Conservation (phyloP, 495 filamentous ascomycete genomes). For the Neurospora pannonica region DNA sequence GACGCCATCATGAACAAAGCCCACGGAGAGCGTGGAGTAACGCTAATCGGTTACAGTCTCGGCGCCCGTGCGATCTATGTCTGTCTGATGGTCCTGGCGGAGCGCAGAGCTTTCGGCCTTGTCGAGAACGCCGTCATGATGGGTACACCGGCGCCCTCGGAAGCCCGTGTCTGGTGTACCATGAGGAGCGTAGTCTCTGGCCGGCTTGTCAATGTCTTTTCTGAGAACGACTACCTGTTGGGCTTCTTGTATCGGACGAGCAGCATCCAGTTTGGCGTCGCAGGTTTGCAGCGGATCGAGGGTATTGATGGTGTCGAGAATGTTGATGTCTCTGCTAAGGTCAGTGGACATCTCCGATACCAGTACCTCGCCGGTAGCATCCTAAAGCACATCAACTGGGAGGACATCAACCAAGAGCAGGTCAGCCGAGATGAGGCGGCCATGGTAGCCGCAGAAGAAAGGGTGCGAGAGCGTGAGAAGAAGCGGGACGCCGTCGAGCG, state of each 20-base stretch:
- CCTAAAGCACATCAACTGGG: constrained; percentile 45
- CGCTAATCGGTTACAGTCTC: constrained; percentile 81
- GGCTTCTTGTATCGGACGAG: constrained; percentile 49
- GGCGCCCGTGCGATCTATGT: constrained; percentile 81
- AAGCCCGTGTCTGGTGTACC: constrained; percentile 40
- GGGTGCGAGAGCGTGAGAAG: constrained; percentile 17
- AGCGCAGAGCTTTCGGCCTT: constrained; percentile 72
- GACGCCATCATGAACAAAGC: constrained; percentile 81
- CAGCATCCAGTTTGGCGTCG: constrained; percentile 46
- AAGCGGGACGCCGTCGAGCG: constrained; percentile 12
- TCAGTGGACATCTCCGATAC: constrained; percentile 47
- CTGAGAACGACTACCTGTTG: constrained; percentile 50
- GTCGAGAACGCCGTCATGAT: constrained; percentile 80
- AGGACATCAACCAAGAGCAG: constrained; percentile 39
- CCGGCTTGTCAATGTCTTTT: constrained; percentile 51
- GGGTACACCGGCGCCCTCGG: constrained; percentile 65
- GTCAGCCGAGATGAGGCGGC: constrained; percentile 32
- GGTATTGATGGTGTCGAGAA: constrained; percentile 50
- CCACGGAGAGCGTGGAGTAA: constrained; percentile 83
- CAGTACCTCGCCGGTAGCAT: constrained; percentile 44
- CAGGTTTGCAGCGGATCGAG: constrained; percentile 44
- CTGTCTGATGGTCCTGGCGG: constrained; percentile 66
- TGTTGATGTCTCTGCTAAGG: constrained; percentile 44
- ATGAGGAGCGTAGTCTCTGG: constrained; percentile 48
- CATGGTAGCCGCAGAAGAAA: constrained; percentile 16